Evolutionary conservation across 192 early-diverging fungal species (phyloP), one percentile per base, ranked within the genome.

Genomic region (Coemansia sp.): DNA sequence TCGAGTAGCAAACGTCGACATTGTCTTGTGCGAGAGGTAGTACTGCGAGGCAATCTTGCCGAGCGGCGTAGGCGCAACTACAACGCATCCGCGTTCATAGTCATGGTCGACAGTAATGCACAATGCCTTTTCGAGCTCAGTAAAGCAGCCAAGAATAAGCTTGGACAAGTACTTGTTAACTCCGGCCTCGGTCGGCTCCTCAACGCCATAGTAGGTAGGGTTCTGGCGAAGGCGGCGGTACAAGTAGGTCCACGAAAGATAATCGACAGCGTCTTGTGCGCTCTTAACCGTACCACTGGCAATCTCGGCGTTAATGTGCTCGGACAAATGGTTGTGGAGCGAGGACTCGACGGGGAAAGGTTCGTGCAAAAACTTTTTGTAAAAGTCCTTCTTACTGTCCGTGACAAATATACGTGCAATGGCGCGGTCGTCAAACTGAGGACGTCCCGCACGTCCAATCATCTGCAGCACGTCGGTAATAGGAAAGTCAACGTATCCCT

Each of bases 381-480:
- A 99, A 85, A 98, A 99, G 73, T 97, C 94, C 87, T 97, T 97
- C 72, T 99, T 99, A 27, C 87, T 78, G 69, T 98, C 98, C 29
- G 95, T 94, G 0, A 98, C 96, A 75, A 99, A 90, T 60, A 99
- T 93, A 11, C 91, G 86, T 2, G 96, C 95, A 43, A 98, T 88
- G 27, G 95, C 98, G 36, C 90, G 90, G 73, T 94, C 89, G 78
- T 98, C 98, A 68, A 95, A 98, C 83, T 98, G 96, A 10, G 95
- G 96, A 49, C 98, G 89, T 22, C 90, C 96, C 7, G 98, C 98
- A 68, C 96, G 92, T 20, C 97, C 98, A 89, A 99, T 95, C 97
- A 98, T 99, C 80, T 98, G 98, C 50, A 98, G 81, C 8, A 99
- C 93, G 78, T 99, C 97, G 9, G 98, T 98, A 65, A 98, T 95